Evolutionary conservation across 805 yeast genomes (phyloP).

Genomic region (Sugiyamaella valdiviana): DNA sequence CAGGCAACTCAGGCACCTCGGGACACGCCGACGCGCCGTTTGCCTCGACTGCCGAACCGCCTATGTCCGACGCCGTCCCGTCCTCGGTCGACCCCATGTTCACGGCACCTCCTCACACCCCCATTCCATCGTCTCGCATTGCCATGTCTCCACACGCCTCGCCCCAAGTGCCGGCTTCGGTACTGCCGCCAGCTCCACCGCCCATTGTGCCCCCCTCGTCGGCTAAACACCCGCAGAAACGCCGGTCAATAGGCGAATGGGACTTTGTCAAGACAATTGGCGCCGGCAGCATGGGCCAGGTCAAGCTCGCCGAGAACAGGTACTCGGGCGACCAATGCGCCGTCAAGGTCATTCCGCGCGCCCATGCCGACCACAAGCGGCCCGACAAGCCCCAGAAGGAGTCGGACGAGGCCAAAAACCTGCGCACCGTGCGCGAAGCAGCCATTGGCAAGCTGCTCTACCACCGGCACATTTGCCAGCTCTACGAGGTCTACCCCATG

Average conservation of each 20-base stretch:
- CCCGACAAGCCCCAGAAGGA: conserved; percentile 46
- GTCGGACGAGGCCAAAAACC: conserved; percentile 76
- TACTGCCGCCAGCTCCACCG: not conserved
- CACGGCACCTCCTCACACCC: not conserved
- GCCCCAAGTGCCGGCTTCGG: too few species aligned
- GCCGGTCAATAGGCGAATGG: conserved; percentile 95
- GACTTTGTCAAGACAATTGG: conserved; percentile 92
- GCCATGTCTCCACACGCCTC: too few species aligned
- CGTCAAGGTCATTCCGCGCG: conserved; percentile 87
- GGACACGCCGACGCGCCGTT: not conserved
- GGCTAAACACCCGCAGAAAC: conserved; percentile 35
- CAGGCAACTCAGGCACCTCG: not conserved
- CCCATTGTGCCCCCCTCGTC: not conserved
- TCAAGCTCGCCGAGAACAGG: conserved; percentile 84
- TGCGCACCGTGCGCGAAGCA: conserved; percentile 90
- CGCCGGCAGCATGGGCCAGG: conserved; percentile 99
- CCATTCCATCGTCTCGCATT: not conserved
- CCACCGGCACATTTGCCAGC: conserved; percentile 87
- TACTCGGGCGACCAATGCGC: conserved; percentile 69
- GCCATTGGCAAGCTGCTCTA: conserved; percentile 83
- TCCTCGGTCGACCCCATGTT: not conserved
- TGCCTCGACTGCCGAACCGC: not conserved
- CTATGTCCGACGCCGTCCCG: not conserved
- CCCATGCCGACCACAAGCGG: conserved; percentile 58
- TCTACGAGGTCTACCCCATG: conserved; percentile 94